These are phyloP conservation scores for Penicillium sp. DNA, from an alignment of 2,329 filamentous ascomycete genomes.

Conservation along the genomic window DNA sequence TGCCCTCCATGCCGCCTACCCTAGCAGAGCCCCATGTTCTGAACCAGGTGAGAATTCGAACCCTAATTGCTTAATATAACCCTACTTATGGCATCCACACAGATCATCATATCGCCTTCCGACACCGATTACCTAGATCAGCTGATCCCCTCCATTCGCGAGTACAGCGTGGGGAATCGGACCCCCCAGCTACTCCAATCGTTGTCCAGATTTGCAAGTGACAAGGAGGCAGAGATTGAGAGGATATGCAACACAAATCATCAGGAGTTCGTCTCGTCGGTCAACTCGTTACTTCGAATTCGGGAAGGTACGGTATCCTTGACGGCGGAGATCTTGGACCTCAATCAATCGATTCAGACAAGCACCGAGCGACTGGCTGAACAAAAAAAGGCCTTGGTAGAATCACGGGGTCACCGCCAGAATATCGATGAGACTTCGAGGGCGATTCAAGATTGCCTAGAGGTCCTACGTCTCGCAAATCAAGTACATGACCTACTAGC, in stretches of 20 bases:
- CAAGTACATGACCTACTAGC: constrained; percentile 88
- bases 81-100: not conserved
- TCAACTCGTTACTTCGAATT: constrained; percentile 90
- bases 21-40: constrained; percentile 22
- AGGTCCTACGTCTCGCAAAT: constrained; percentile 89
- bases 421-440: constrained; percentile 93
- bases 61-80: constrained; percentile 1
- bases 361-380: constrained; percentile 93
- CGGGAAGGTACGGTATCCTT: constrained; percentile 86
- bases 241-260: constrained; percentile 93
- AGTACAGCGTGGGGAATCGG: constrained; percentile 76
- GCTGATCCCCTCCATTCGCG: constrained; percentile 88
- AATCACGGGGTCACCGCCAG: constrained; percentile 86
- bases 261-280: constrained; percentile 91
- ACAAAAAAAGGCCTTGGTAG: constrained; percentile 91
- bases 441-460: constrained; percentile 85
- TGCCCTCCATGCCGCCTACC: constrained; percentile 18
- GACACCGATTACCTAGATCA: constrained; percentile 95
- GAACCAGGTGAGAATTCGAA: constrained; percentile 18
- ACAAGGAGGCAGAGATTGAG: constrained; percentile 89
- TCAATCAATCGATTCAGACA: constrained; percentile 92
- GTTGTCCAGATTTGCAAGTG: constrained; percentile 77
- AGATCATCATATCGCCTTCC: constrained; percentile 92
- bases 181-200: constrained; percentile 74
- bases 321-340: constrained; percentile 84